Evolutionary conservation across 495 filamentous ascomycete species (phyloP).

Genomic region (Saxophila tyrrhenica): DNA sequence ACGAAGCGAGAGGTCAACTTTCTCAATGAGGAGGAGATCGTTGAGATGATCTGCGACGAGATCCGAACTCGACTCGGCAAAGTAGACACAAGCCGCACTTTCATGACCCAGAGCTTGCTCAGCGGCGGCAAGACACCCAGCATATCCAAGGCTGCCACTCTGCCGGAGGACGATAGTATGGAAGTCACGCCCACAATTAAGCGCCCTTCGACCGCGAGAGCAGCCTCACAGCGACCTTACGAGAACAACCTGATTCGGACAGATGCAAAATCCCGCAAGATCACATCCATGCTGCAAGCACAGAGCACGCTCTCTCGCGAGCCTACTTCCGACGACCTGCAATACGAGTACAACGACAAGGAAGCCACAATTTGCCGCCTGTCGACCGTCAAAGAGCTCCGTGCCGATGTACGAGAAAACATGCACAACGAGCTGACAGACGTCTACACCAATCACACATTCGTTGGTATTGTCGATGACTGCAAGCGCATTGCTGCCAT

Average conservation of each 20-base stretch:
- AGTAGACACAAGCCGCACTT: slow-evolving; percentile 90
- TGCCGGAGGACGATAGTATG: slow-evolving; percentile 5
- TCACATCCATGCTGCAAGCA: slow-evolving; percentile 79
- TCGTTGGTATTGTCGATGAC: slow-evolving; percentile 87
- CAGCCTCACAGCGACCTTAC: slow-evolving; percentile 48
- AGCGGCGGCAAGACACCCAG: slow-evolving; percentile 47
- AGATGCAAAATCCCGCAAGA: slow-evolving; percentile 82
- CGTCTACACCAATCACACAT: slow-evolving; percentile 79
- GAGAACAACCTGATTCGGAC: slow-evolving; percentile 88
- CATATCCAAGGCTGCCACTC: slow-evolving; percentile 15
- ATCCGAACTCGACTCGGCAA: slow-evolving; percentile 69
- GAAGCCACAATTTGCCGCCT: slow-evolving; percentile 56
- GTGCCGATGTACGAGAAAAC: slow-evolving; percentile 63
- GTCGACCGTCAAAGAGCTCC: slow-evolving; percentile 73
- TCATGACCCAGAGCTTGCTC: slow-evolving; percentile 83
- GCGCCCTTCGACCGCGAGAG: slow-evolving; percentile 24
- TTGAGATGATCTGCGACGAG: slow-evolving; percentile 73
- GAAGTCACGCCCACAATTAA: not conserved
- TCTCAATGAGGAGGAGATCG: slow-evolving; percentile 93
- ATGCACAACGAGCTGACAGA: slow-evolving; percentile 90
- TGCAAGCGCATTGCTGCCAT: slow-evolving; percentile 78
- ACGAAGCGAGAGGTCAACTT: slow-evolving; percentile 98
- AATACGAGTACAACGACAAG: slow-evolving; percentile 61
- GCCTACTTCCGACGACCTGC: slow-evolving; percentile 25
- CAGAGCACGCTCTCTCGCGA: slow-evolving; percentile 18